Conservation (phyloP, 2,329 filamentous ascomycete species). For the Phialemonium atrogriseum region DNA sequence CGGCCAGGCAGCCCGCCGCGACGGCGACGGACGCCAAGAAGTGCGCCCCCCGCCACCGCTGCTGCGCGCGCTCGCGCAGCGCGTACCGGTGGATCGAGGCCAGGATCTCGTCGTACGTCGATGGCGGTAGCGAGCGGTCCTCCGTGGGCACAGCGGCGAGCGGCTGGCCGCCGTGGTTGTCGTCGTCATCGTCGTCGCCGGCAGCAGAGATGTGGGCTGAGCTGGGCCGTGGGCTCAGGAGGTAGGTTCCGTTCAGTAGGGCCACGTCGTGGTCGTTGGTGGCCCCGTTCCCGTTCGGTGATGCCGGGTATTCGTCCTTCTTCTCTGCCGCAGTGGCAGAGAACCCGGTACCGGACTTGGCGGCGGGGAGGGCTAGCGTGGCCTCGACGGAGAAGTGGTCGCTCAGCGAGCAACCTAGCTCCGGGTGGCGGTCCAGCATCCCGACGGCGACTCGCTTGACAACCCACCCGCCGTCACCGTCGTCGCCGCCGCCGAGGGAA, state of each 20-base stretch:
- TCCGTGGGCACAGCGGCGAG: too few species aligned
- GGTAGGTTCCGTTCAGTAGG: constrained; percentile 28
- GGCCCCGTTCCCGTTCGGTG: constrained; percentile 11
- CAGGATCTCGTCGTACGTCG: constrained; percentile 58
- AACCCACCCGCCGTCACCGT: constrained; percentile 50
- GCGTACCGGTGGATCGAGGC: constrained; percentile 61
- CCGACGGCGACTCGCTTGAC: constrained; percentile 65
- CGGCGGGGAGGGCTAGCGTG: constrained; percentile 50
- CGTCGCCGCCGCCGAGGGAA: constrained; percentile 21
- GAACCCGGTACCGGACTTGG: constrained; percentile 5
- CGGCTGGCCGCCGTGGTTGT: constrained; percentile 8
- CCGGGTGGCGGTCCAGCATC: constrained; percentile 75
- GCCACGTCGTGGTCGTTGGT: constrained; percentile 16
- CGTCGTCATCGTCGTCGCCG: constrained; percentile 7
- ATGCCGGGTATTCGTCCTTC: constrained; percentile 8
- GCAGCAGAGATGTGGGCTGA: constrained; percentile 3
- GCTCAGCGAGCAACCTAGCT: constrained; percentile 75
- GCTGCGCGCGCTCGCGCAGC: constrained; percentile 62
- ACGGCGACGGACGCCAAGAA: constrained; percentile 61
- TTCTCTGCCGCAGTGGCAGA: not conserved
- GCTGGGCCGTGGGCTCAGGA: constrained; percentile 27
- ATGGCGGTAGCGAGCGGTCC: constrained; percentile 13
- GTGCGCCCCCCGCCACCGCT: constrained; percentile 62
- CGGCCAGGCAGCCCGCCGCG: constrained; percentile 67
- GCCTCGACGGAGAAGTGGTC: constrained; percentile 92